Evolutionary conservation across 2,329 filamentous ascomycete species (phyloP), one percentile per base, ranked within the genome.

Genomic region (Celoporthe dispersa): DNA sequence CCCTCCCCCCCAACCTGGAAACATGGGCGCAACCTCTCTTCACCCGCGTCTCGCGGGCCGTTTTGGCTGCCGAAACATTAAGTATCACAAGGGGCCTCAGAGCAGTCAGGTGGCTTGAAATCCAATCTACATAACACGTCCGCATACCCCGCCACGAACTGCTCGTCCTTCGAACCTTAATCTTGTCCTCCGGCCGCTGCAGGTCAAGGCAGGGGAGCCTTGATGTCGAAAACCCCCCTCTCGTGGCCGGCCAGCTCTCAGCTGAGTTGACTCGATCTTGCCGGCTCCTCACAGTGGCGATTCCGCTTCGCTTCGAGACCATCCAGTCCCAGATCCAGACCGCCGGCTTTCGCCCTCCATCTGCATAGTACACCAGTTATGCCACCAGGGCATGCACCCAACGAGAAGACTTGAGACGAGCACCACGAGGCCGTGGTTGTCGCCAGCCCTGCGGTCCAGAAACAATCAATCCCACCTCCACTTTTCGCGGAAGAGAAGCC

Each of bases 51-150:
- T 9, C 48, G 53, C 53, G 28, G 53, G 53, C 61, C n/a, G 25
- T 64, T 35, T 53, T 48, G 31, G 25, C 48, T 66, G 62, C 33
- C 62, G 28, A 33, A 12, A 25, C 41, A 25, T 63, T n/a, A 63
- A 28, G 62, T 64, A 53, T 53, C 64, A 55, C 44, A 28, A 53
- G 31, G 5, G 11, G 31, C 25, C 19, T 25, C 63, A 55, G 28
- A 14, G 28, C 25, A 31, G 16, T 25, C 3, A 53, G 31, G 19
- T 51, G 39, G 61, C 28, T 48, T 51, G 25, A 51, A 28, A 51
- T 6, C 28, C 41, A 64, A 64, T 64, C 62, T 64, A 64, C 41
- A 48, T 64, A 51, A 48, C 28, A 64, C 62, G 22, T 33, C 37
- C 25, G 37, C 37, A 31, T 19, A 28, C 48, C 61, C 62, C 62